Base-by-base conservation (phyloP, 2,329 filamentous ascomycete species). In the Talaromyces verruculosus region DNA sequence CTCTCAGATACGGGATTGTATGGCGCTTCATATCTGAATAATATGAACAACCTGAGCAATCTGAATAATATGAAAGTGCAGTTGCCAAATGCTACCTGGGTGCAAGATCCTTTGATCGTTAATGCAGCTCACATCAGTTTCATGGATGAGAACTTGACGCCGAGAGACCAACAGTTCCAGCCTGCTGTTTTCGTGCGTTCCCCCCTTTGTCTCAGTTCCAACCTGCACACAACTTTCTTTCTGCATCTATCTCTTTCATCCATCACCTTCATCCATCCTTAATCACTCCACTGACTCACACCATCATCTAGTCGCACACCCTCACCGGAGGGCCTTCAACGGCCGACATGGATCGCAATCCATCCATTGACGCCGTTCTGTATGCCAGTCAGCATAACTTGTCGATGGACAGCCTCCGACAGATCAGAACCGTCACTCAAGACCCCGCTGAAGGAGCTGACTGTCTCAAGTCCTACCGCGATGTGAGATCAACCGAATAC, bases 401-500 rank as follows among this genome's bases (percentile, higher is more conserved):
- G 8, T 67, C 66, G 0, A 41, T 60, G 45, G 63, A 65, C 6
- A 65, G 63, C 30, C 41, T 67, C n/a, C 53, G 61, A 22, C 43
- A 43, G 22, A n/a, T 35, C 5, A 59, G 55, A 17, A 64, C 68
- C 1, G 64, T 71, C 15, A 55, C 60, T 45, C 73, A 74, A 58
- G 58, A 47, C 8, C 70, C 71, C 17, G 68, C 68, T 1, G 61
- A 64, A 8, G 59, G 69, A 25, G 72, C 70, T 43, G 69, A 69
- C 2, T 71, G 69, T 8, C 45, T 76, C 25, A 67, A 69, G 17
- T 73, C 61, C 1, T 74, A 68, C 53, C 73, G 67, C 43, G 74
- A 76, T 49, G 67, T 74, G 25, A 71, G 74, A 6, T 43, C 72
- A 19, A 68, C 65, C 17, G n/a, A 58, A 15, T 65, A 64, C 17